These are phyloP conservation scores for Leucaena leucocephala DNA, from an alignment of 306 rosid species.

Conservation along the genomic window DNA sequence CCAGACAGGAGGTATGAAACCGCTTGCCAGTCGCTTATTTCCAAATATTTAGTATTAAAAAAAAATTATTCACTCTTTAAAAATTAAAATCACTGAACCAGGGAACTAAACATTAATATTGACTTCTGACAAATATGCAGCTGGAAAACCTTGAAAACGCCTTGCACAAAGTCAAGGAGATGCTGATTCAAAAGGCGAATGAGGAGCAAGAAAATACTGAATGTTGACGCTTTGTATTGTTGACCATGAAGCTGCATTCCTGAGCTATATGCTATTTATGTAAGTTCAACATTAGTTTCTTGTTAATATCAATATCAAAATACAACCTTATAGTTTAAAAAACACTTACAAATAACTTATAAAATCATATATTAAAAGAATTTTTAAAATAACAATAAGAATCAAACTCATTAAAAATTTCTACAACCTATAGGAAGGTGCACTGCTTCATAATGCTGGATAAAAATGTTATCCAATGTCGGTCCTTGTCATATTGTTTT, in stretches of 20 bases:
- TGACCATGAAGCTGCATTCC: slow-evolving; percentile 10
- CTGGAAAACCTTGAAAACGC: slow-evolving; percentile 41
- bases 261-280: background rate
- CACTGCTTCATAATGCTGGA: slow-evolving; percentile 18
- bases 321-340: too few species aligned
- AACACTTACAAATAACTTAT: too few species aligned
- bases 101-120: background rate
- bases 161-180: slow-evolving; percentile 45
- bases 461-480: slow-evolving; percentile 19
- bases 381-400: too few species aligned
- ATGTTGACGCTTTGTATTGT: slow-evolving; percentile 24
- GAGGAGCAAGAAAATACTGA: slow-evolving; percentile 37
- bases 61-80: slow-evolving; percentile 3
- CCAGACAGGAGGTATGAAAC: slow-evolving; percentile 66
- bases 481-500: background rate
- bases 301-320: too few species aligned
- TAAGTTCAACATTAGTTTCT: too few species aligned
- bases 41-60: background rate
- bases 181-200: slow-evolving; percentile 36
- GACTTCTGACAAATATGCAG: slow-evolving; percentile 42
- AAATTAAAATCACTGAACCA: background rate
- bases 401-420: too few species aligned
- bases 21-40: background rate
- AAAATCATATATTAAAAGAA: too few species aligned
- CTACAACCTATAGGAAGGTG: background rate